phyloP scores from a whole-genome alignment of 1,284 basidiomycete genomes.

The Bjerkandera adusta region DNA sequence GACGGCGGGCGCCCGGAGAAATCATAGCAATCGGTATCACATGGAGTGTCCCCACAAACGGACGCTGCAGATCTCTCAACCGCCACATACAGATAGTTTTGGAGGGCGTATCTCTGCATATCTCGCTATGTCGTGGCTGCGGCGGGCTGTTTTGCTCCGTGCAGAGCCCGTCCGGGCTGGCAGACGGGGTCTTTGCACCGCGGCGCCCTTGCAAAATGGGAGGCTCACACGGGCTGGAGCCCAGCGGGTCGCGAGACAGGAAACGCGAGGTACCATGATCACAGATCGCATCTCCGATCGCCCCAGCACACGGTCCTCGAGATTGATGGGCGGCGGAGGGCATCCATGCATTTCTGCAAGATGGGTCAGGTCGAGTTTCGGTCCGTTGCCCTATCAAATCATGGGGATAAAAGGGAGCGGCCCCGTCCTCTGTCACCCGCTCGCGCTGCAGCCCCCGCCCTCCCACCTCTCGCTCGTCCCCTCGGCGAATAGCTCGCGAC shows the following conservation, averaged over 20 bases:
- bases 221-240: background rate
- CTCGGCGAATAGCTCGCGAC: slow-evolving; percentile 4
- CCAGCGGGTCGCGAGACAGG: background rate
- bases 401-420: background rate
- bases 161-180: too few relatives aligned
- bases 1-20: too few relatives aligned
- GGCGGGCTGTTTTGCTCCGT: too few relatives aligned
- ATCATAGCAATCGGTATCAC: too few relatives aligned
- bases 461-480: background rate
- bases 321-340: background rate
- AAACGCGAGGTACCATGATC: background rate
- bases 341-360: background rate
- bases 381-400: slow-evolving; percentile 6
- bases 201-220: too few relatives aligned
- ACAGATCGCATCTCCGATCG: slow-evolving; percentile 5
- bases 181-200: too few relatives aligned
- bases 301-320: background rate
- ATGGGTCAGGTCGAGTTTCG: slow-evolving; percentile 4
- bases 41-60: too few relatives aligned
- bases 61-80: too few relatives aligned
- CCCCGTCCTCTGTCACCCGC: background rate
- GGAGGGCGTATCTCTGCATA: too few relatives aligned
- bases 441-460: slow-evolving; percentile 1
- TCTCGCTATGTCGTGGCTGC: too few relatives aligned
- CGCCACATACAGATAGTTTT: too few relatives aligned